Evolutionary conservation across 2,329 filamentous ascomycete genomes (phyloP).

Genomic region (Venturia pyrina): DNA sequence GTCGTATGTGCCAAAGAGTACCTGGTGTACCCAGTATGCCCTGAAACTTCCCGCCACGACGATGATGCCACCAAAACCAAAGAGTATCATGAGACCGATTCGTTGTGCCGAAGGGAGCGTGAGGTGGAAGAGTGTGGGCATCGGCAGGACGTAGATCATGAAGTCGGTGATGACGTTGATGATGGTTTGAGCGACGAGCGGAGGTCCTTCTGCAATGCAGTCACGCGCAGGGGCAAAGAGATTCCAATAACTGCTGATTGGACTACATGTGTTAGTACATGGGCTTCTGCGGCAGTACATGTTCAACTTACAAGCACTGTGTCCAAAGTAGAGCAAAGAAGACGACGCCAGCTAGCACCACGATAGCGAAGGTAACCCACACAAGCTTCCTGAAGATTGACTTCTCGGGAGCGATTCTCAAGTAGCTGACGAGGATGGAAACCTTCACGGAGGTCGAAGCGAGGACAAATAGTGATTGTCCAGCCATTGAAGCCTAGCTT

Average conservation of each 20-base stretch:
- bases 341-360: constrained; percentile 25
- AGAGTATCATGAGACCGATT: constrained; percentile 12
- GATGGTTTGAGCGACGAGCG: constrained; percentile 8
- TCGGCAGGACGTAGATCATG: constrained; percentile 11
- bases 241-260: constrained; percentile 12
- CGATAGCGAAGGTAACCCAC: constrained; percentile 26
- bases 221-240: constrained; percentile 1
- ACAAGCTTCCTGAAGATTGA: constrained; percentile 28
- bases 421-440: constrained; percentile 29
- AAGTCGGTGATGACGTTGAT: constrained; percentile 11
- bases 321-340: constrained; percentile 28
- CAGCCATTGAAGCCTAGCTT: constrained; percentile 27
- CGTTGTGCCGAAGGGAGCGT: constrained; percentile 11
- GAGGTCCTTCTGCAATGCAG: constrained; percentile 12
- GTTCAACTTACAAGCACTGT: constrained; percentile 11
- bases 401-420: constrained; percentile 29
- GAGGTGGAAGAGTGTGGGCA: constrained; percentile 10
- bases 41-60: constrained; percentile 11
- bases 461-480: constrained; percentile 28
- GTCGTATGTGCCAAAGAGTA: constrained; percentile 13
- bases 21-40: constrained; percentile 8
- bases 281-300: neutral
- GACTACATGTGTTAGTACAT: neutral
- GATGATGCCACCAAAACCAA: constrained; percentile 11
- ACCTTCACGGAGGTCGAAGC: constrained; percentile 29